phyloP scores from a whole-genome alignment of 495 filamentous ascomycete genomes.

The Penicillium waksmanii region DNA sequence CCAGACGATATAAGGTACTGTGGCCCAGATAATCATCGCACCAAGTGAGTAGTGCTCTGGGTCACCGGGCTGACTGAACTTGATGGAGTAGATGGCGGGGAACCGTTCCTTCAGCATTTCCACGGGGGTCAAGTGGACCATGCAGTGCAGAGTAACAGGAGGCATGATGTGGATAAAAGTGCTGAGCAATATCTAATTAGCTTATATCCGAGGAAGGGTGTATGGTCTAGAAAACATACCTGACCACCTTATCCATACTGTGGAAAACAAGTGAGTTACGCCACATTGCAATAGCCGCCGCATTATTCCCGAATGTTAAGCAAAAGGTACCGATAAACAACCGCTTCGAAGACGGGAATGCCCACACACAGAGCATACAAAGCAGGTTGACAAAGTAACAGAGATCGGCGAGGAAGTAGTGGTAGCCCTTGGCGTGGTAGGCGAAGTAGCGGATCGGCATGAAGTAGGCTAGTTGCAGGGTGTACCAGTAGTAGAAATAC shows the following conservation, averaged over 20 bases:
- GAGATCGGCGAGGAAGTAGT: conserved; percentile 96
- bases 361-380: conserved; percentile 80
- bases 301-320: conserved; percentile 93
- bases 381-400: conserved; percentile 98
- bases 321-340: conserved; percentile 94
- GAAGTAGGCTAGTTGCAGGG: conserved; percentile 81
- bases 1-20: conserved; percentile 89
- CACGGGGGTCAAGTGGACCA: conserved; percentile 78
- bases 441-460: conserved; percentile 94
- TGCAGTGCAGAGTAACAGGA: conserved; percentile 85
- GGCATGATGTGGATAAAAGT: conserved; percentile 99
- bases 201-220: background rate
- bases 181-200: conserved; percentile 40
- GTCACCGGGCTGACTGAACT: conserved; percentile 67
- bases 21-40: conserved; percentile 92
- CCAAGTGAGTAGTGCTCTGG: conserved; percentile 77
- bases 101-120: conserved; percentile 71
- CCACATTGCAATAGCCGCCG: conserved; percentile 99
- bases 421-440: conserved; percentile 87
- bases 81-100: conserved; percentile 84
- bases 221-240: conserved; percentile 54
- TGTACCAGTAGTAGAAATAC: conserved; percentile 92
- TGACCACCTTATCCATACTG: conserved; percentile 93
- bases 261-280: conserved; percentile 98
- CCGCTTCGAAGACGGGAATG: conserved; percentile 87